Conservation (phyloP, 108 stramenopile species). For the Chaetoceros muelleri region DNA sequence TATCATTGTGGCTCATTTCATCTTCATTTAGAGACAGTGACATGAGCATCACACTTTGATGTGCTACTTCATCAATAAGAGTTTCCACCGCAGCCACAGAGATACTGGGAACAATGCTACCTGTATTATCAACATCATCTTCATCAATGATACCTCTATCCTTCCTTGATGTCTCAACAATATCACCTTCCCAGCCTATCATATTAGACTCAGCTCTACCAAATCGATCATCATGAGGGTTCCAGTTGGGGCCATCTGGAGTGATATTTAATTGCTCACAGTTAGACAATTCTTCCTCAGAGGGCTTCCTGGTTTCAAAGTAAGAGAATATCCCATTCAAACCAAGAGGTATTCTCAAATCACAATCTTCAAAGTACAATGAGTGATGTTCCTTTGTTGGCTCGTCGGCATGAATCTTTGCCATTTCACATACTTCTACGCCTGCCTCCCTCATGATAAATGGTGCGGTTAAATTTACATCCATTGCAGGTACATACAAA, state of each 20-base stretch:
- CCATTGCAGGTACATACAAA: too few species aligned
- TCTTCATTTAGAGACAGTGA: not conserved
- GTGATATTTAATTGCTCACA: too few species aligned
- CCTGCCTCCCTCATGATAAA: too few species aligned
- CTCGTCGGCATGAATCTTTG: too few species aligned
- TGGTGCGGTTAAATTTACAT: too few species aligned
- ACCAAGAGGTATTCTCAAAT: too few species aligned
- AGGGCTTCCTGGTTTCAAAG: constrained; percentile 11
- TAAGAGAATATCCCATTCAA: constrained; percentile 18
- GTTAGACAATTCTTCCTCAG: constrained; percentile 6
- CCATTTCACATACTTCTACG: too few species aligned
- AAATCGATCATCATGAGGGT: not conserved
- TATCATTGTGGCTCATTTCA: not conserved
- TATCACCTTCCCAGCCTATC: not conserved
- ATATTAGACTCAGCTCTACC: not conserved
- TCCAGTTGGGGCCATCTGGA: too few species aligned
- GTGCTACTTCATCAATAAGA: not conserved
- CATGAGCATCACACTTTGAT: too few species aligned
- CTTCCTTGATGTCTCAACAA: not conserved
- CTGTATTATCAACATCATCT: not conserved
- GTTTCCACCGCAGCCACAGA: not conserved
- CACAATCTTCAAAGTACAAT: too few species aligned
- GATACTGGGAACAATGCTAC: not conserved
- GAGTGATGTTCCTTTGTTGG: too few species aligned
- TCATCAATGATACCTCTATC: not conserved